These are phyloP conservation scores for Ceratobasidium theobromae DNA, from an alignment of 1,284 basidiomycete genomes.

Conservation along the genomic window DNA sequence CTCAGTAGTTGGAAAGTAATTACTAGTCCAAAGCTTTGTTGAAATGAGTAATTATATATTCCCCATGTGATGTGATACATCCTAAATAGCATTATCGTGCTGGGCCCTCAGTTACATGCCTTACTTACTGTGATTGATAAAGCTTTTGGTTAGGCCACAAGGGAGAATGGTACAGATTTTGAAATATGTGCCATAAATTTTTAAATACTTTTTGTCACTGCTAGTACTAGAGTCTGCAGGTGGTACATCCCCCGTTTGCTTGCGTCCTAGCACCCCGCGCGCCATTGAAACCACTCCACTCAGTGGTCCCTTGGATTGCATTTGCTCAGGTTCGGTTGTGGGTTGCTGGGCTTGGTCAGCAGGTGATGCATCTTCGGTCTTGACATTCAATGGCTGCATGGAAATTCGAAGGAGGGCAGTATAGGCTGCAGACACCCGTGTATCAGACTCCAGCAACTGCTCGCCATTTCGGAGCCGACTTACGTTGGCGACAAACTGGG, in stretches of 20 bases:
- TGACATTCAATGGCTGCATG: conserved; percentile 39
- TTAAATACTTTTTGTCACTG: too few species aligned
- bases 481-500: conserved; percentile 87
- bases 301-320: conserved; percentile 13
- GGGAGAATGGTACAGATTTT: too few species aligned
- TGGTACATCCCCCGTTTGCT: not conserved
- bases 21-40: too few species aligned
- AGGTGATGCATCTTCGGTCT: not conserved
- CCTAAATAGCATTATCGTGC: too few species aligned
- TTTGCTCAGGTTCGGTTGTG: not conserved
- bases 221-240: not conserved
- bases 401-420: conserved; percentile 83
- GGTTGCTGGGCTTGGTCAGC: not conserved
- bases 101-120: too few species aligned
- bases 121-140: too few species aligned
- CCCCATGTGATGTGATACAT: too few species aligned
- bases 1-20: too few species aligned
- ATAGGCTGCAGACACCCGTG: conserved; percentile 58
- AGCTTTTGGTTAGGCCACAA: too few species aligned
- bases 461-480: conserved; percentile 43
- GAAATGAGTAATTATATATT: too few species aligned
- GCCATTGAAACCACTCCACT: conserved; percentile 23
- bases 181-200: too few species aligned
- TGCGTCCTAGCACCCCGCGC: conserved; percentile 1
- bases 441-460: not conserved